Conservation (phyloP, 768 basidiomycete genomes). For the Termitomyces eurrhizus region DNA sequence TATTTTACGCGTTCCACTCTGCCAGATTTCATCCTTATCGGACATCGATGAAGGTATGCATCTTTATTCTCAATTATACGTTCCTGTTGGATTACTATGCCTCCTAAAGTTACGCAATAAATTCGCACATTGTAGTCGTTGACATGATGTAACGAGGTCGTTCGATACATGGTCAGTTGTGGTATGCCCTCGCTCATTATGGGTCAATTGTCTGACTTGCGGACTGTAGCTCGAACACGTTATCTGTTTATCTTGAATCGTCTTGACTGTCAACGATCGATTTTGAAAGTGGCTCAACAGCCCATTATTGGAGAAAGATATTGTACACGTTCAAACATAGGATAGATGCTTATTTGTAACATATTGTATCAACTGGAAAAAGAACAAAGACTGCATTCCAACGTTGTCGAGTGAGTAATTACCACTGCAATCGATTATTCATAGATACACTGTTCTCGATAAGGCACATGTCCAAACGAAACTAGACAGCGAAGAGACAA, state of each 20-base stretch:
- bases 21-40: neutral
- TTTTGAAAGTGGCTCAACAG: neutral
- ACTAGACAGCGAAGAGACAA: neutral
- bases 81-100: neutral
- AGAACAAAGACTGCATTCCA: too few species aligned
- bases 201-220: neutral
- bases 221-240: neutral
- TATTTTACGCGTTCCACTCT: neutral
- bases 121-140: neutral
- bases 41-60: neutral
- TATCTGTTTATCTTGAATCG: neutral
- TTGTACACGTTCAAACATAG: too few species aligned
- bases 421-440: too few species aligned
- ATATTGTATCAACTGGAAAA: too few species aligned
- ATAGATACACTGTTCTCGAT: too few species aligned
- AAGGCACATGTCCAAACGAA: neutral
- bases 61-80: neutral
- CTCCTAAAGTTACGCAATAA: neutral
- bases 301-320: neutral
- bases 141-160: neutral
- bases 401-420: too few species aligned
- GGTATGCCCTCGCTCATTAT: neutral
- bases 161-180: neutral
- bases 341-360: too few species aligned
- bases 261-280: neutral